phyloP scores from a whole-genome alignment of 1,139 yeast species.

The Zygosaccharomyces sapae region DNA sequence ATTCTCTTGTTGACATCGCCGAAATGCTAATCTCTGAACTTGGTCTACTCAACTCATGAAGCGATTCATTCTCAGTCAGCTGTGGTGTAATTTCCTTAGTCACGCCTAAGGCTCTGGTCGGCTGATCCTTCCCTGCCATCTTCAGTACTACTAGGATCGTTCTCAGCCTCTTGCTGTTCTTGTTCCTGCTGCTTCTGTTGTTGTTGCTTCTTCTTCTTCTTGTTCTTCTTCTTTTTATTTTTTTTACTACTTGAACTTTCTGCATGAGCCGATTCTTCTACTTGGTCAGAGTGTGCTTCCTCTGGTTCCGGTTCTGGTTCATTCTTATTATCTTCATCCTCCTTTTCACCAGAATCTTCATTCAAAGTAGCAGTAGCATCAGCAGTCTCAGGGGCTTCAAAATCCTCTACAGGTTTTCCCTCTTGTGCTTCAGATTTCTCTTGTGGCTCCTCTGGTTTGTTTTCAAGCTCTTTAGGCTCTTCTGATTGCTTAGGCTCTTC shows the following conservation, averaged over 20 bases:
- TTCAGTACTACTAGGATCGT: slow-evolving; percentile 9
- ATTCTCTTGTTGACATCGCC: slow-evolving; percentile 5
- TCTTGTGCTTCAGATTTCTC: slow-evolving; percentile 4
- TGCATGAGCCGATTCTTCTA: slow-evolving; percentile 4
- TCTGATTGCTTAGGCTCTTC: neutral
- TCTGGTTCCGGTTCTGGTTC: slow-evolving; percentile 7
- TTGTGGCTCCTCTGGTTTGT: neutral
- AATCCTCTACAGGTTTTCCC: neutral
- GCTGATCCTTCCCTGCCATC: slow-evolving; percentile 19
- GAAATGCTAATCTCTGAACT: slow-evolving; percentile 9
- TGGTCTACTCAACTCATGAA: slow-evolving; percentile 29
- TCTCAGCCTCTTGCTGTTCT: slow-evolving; percentile 1
- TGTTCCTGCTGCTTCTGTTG: slow-evolving; percentile 7
- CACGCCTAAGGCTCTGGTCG: slow-evolving; percentile 33
- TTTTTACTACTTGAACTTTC: slow-evolving; percentile 2
- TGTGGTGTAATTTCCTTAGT: slow-evolving; percentile 18
- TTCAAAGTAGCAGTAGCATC: slow-evolving; percentile 2
- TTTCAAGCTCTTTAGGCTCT: neutral
- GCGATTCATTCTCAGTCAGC: slow-evolving; percentile 21
- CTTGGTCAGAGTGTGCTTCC: slow-evolving; percentile 1
- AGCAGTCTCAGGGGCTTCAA: slow-evolving; percentile 1
- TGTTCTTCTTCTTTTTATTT: slow-evolving; percentile 11
- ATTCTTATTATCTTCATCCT: slow-evolving; percentile 7
- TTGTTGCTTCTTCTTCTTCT: slow-evolving; percentile 20
- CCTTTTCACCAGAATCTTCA: slow-evolving; percentile 5